phyloP scores from a whole-genome alignment of 1,284 basidiomycete genomes.

The Lentinula novae-zelandiae region DNA sequence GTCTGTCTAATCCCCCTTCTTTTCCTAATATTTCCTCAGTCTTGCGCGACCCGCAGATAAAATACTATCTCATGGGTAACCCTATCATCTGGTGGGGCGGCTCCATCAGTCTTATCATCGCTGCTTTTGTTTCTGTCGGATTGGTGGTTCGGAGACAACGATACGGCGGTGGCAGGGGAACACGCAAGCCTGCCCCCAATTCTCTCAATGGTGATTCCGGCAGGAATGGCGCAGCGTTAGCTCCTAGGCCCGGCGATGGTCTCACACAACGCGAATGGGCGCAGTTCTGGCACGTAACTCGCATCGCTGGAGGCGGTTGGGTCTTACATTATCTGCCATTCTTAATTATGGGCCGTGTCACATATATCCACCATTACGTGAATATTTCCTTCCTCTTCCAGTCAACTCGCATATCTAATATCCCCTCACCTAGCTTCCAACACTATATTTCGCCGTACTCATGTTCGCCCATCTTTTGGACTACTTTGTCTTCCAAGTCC shows the following conservation, averaged over 20 bases:
- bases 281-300: conserved; percentile 91
- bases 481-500: conserved; percentile 72
- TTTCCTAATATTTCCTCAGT: neutral
- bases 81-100: conserved; percentile 93
- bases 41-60: conserved; percentile 49
- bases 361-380: conserved; percentile 88
- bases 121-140: conserved; percentile 50
- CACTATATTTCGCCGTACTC: conserved; percentile 92
- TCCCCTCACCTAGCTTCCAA: conserved; percentile 65
- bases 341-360: conserved; percentile 94
- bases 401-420: neutral
- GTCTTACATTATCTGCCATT: conserved; percentile 89
- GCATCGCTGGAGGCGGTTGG: conserved; percentile 93
- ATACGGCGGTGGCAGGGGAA: conserved; percentile 74
- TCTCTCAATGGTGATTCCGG: conserved; percentile 19
- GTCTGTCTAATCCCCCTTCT: neutral
- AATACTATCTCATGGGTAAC: conserved; percentile 94
- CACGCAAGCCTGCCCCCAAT: neutral
- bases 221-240: conserved; percentile 21
- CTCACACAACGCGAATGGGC: conserved; percentile 68
- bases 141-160: conserved; percentile 87
- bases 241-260: conserved; percentile 1
- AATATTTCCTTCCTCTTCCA: conserved; percentile 23
- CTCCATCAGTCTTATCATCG: conserved; percentile 62
- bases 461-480: conserved; percentile 91